phyloP scores from a whole-genome alignment of 208 protist genomes.

The Naegleria gruberi region DNA sequence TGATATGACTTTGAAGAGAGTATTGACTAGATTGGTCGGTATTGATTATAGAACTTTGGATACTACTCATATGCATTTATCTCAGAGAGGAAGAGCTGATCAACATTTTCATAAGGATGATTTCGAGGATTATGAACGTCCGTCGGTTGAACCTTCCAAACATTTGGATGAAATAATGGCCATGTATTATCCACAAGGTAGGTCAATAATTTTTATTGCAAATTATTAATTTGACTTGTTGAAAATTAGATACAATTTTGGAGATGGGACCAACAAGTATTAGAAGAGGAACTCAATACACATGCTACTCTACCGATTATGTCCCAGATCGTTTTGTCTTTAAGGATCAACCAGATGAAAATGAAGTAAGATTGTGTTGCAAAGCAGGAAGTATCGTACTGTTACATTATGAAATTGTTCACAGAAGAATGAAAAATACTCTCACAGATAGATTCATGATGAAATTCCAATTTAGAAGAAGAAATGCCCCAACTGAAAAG shows the following conservation, averaged over 20 bases:
- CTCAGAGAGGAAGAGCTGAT: background rate
- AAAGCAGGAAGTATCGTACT: background rate
- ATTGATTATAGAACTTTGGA: background rate
- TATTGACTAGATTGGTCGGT: background rate
- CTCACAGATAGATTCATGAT: constrained; percentile 9
- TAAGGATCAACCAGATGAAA: background rate
- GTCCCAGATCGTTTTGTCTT: background rate
- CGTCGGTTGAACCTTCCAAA: background rate
- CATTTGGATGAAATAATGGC: background rate
- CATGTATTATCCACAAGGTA: constrained; percentile 18
- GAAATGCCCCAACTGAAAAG: background rate
- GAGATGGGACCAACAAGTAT: background rate
- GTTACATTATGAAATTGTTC: background rate
- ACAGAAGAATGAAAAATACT: constrained; percentile 6
- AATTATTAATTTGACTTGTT: too few relatives aligned
- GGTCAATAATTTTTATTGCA: too few relatives aligned
- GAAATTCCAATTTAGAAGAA: background rate
- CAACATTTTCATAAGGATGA: constrained; percentile 15
- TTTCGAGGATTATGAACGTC: background rate
- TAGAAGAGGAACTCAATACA: background rate
- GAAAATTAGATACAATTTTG: background rate
- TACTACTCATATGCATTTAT: background rate
- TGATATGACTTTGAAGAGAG: background rate
- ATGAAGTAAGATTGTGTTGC: background rate
- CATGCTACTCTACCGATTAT: background rate